Base-by-base conservation (phyloP, 176 grass and related monocot species). In the Leersia perrieri region DNA sequence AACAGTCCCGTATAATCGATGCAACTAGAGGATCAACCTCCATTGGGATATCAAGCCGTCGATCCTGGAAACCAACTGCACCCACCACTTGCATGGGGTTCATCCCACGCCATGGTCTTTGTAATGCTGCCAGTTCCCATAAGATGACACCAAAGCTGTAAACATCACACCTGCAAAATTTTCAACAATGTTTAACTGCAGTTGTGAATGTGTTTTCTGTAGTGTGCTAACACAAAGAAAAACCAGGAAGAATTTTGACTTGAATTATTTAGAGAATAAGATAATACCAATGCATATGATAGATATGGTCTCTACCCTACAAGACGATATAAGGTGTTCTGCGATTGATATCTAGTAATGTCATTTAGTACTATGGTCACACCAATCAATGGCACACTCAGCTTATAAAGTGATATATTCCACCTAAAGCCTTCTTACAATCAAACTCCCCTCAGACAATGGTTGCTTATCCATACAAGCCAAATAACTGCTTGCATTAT, bases 71-170 rank as follows among this genome's bases (percentile, higher is more conserved):
- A 30, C 94, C 94, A 90, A 97, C 94, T 82, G 94, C 94, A 60
- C 94, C 94, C 67, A 97, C 94, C 65, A 97, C 94, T 76, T 97
- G 94, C 91, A 97, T 97, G 33, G 89, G 91, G 58, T 97, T 97
- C 94, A 94, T 94, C 74, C 94, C 94, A 25, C 69, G 55, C 94
- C 94, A 97, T 40, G 94, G 94, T 49, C 84, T 97, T 86, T 88
- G 70, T 63, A 94, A 40, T 12, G 94, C 94, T 7, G 92, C 92
- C 70, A 97, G 89, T 39, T 97, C 94, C 94, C 94, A 97, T 60
- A 97, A 77, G 75, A 97, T 97, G 40, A 97, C 94, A 57, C 94
- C 92, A 89, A 94, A 97, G 79, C 94, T 97, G 65, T 97, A 97
- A 64, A 97, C 90, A 84, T 94, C 95, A 73, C 95, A 94, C 81